Conservation (phyloP, 148 eudicot species). For the Chenopodium berlandieri region DNA sequence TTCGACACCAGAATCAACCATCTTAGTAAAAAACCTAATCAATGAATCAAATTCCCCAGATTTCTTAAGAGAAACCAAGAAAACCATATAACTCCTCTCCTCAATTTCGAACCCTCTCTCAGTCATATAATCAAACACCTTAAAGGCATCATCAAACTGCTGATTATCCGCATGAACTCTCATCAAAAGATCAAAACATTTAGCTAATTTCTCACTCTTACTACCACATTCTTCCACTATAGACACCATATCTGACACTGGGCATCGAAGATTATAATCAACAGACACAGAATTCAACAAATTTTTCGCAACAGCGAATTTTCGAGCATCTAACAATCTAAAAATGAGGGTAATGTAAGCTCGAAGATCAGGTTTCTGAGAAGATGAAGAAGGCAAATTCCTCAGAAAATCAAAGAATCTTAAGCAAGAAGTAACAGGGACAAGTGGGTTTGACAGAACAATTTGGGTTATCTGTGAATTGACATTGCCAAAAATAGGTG, state of each 20-base stretch:
- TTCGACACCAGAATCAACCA: conserved; percentile 59
- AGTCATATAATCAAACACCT: conserved; percentile 67
- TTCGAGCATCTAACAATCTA: conserved; percentile 48
- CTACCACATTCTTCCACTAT: conserved; percentile 38
- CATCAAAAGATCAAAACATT: conserved; percentile 72
- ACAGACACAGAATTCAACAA: conserved; percentile 36
- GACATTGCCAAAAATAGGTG: conserved; percentile 36
- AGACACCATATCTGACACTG: conserved; percentile 40
- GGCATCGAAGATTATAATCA: conserved; percentile 40
- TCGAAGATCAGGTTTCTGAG: conserved; percentile 43
- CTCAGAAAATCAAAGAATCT: conserved; percentile 53
- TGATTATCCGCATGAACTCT: conserved; percentile 61
- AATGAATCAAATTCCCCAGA: conserved; percentile 38
- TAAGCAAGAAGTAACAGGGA: conserved; percentile 51
- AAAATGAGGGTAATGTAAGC: conserved; percentile 47
- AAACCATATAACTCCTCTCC: conserved; percentile 84
- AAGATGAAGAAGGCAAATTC: conserved; percentile 30
- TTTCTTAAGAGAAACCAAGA: conserved; percentile 59
- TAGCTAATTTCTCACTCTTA: conserved; percentile 24
- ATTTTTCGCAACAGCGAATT: conserved; percentile 52
- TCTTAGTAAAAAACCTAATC: conserved; percentile 46
- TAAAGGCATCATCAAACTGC: conserved; percentile 54
- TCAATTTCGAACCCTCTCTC: conserved; percentile 51
- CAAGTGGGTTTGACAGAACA: conserved; percentile 56
- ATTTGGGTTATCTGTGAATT: conserved; percentile 46